Conservation (phyloP, 345 rosid species). For the Jatropha curcas region DNA sequence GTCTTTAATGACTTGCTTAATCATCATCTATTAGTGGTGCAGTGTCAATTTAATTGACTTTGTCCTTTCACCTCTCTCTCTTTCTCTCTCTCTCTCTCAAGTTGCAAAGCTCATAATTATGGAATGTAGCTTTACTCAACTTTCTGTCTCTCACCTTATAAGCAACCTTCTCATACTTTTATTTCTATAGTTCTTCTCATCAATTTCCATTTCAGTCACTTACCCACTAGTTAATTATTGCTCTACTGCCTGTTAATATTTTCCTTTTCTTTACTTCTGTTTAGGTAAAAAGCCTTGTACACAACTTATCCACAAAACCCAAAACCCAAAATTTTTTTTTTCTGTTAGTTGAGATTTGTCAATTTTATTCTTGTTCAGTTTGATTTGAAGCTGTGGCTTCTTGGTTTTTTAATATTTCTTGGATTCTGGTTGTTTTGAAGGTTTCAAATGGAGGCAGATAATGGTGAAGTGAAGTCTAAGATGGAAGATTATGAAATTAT, state of each 20-base stretch:
- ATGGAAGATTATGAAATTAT: constrained; percentile 75
- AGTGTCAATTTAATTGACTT: constrained; percentile 4
- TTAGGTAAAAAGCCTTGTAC: not conserved
- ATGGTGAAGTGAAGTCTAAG: constrained; percentile 55
- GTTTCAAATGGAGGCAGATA: constrained; percentile 50
- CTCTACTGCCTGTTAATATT: not conserved
- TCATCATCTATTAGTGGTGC: constrained; percentile 2
- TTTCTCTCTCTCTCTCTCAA: constrained; percentile 21
- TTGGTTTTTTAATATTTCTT: not conserved
- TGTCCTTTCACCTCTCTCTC: constrained; percentile 13
- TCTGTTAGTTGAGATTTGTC: not conserved
- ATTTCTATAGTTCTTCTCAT: not conserved
- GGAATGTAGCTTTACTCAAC: constrained; percentile 37
- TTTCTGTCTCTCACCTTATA: constrained; percentile 25
- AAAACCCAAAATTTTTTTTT: not conserved
- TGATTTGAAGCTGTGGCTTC: constrained; percentile 9
- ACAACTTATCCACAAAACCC: not conserved
- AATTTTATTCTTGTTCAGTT: not conserved
- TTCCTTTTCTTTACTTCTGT: not conserved
- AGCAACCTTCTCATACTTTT: constrained; percentile 8
- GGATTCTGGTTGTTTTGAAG: constrained; percentile 24
- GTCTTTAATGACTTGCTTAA: constrained; percentile 9
- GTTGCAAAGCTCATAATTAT: constrained; percentile 24
- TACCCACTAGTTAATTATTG: constrained; percentile 2
- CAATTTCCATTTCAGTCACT: not conserved